A percentile compares a stretch with the other conserved stretches of the same genome.
phyloP scores from a whole-genome alignment of 352 stramenopile genomes.

The Phytopythium ostracodes region DNA sequence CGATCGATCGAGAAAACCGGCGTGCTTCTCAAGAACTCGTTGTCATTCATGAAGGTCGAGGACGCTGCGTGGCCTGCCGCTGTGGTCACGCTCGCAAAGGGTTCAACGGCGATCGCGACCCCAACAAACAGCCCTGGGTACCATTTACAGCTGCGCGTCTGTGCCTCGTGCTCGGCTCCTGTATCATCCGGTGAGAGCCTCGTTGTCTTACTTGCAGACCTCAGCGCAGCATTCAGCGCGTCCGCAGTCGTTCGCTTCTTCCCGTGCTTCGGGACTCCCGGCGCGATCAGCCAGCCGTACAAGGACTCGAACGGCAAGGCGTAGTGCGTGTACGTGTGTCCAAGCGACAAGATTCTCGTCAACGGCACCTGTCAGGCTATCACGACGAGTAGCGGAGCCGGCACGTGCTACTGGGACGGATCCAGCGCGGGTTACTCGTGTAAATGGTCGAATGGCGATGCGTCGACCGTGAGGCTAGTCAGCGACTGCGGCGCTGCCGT shows the following conservation, averaged over 20 bases:
- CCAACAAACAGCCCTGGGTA: too few species aligned
- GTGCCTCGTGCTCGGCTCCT: too few species aligned
- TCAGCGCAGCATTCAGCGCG: not conserved
- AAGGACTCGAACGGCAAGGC: not conserved
- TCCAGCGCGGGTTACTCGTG: not conserved
- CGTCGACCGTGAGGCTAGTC: not conserved
- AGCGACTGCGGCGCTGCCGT: not conserved
- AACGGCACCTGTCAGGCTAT: not conserved
- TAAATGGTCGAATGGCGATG: not conserved
- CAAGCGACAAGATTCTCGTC: not conserved
- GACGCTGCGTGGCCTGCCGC: too few species aligned
- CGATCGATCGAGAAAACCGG: too few species aligned
- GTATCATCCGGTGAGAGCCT: too few species aligned
- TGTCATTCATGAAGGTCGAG: too few species aligned
- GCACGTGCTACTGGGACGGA: not conserved
- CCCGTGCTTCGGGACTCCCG: not conserved
- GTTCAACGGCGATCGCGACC: too few species aligned
- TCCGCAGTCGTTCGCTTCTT: not conserved
- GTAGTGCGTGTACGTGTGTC: slow-evolving; percentile 2
- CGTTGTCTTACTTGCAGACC: too few species aligned
- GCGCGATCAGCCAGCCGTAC: not conserved
- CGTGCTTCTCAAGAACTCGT: too few species aligned
- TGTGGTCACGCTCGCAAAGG: too few species aligned
- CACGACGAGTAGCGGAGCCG: not conserved
- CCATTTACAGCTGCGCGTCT: too few species aligned